Evolutionary conservation across 331 rosid genomes (phyloP), one percentile per base, ranked within the genome.

Genomic region (Saraca asoca): DNA sequence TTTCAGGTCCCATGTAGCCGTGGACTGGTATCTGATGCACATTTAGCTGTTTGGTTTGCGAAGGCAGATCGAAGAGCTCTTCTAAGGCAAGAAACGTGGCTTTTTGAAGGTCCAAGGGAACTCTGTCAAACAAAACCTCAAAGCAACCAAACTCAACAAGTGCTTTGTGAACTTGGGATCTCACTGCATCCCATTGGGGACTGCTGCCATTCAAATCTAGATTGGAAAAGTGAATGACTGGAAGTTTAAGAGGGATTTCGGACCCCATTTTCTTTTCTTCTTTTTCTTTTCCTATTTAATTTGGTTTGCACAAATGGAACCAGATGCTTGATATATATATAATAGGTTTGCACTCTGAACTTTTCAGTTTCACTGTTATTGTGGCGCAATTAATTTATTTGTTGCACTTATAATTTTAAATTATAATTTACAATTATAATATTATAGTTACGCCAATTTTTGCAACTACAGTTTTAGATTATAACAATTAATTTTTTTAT

Each of bases 131-230:
- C n/a, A 55, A 46, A 37, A 82, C 91, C 63, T 87, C 88, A 58
- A 87, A 85, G 77, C 91, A 90, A 62, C 96, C 85, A 50, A 69
- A 90, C 53, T 83, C 87, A 20, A 68, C 82, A 15, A 85, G 80
- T 29, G 91, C 90, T 51, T 80, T 31, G 53, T 77, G 35, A 56
- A 90, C 95, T 78, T 71, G 78, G 31, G 78, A 71, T 59, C 74
- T 87, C 73, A 79, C 83, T 45, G 15, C 62, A 10, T 74, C 81
- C 95, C 95, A 87, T 3, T 24, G 31, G 31, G 31, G 31, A 24
- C 31, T 24, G 31, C 31, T 24, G 31, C 31, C 31, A 38, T 74
- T 63, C 7, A 72, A 38, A 9, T 51, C 50, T 54, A 66, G 55
- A 16, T 62, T 17, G 10, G 75, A 66, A 58, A 82, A 78, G 42